Evolutionary conservation across 306 rosid genomes (phyloP).

Genomic region (Quercus alba): DNA sequence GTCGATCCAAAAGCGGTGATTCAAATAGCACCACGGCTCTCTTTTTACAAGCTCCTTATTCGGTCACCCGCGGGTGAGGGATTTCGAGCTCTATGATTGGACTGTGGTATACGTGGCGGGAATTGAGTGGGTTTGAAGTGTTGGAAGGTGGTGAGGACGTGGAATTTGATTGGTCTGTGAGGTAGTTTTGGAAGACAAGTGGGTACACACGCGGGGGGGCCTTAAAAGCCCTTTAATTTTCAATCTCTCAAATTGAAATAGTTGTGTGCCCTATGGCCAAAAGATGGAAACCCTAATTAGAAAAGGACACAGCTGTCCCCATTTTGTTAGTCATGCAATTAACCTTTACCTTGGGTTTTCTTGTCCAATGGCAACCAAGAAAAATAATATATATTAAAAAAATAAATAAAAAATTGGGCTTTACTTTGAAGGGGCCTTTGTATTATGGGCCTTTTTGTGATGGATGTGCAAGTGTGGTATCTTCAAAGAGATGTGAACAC

Average conservation of each 20-base stretch:
- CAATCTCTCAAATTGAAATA: slow-evolving; percentile 10
- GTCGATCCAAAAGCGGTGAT: slow-evolving; percentile 78
- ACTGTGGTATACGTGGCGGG: slow-evolving; percentile 9
- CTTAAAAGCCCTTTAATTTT: not conserved
- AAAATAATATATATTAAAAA: too few species aligned
- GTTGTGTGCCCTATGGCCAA: slow-evolving; percentile 31
- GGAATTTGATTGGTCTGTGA: slow-evolving; percentile 33
- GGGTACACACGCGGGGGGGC: not conserved
- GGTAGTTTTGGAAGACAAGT: too few species aligned
- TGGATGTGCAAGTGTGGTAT: too few species aligned
- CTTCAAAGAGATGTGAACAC: too few species aligned
- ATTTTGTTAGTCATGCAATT: slow-evolving; percentile 27
- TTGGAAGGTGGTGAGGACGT: too few species aligned
- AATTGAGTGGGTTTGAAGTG: not conserved
- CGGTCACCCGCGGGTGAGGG: slow-evolving; percentile 57
- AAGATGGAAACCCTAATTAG: slow-evolving; percentile 66
- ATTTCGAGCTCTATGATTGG: slow-evolving; percentile 18
- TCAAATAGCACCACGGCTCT: slow-evolving; percentile 93
- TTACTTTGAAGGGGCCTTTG: too few species aligned
- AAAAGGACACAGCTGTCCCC: slow-evolving; percentile 56
- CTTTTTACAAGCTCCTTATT: not conserved
- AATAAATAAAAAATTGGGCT: too few species aligned
- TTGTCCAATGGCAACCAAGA: not conserved
- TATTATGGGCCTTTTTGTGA: too few species aligned
- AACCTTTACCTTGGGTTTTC: slow-evolving; percentile 12